phyloP scores from a whole-genome alignment of 2,329 filamentous ascomycete species.

The Clonostachys rosea region DNA sequence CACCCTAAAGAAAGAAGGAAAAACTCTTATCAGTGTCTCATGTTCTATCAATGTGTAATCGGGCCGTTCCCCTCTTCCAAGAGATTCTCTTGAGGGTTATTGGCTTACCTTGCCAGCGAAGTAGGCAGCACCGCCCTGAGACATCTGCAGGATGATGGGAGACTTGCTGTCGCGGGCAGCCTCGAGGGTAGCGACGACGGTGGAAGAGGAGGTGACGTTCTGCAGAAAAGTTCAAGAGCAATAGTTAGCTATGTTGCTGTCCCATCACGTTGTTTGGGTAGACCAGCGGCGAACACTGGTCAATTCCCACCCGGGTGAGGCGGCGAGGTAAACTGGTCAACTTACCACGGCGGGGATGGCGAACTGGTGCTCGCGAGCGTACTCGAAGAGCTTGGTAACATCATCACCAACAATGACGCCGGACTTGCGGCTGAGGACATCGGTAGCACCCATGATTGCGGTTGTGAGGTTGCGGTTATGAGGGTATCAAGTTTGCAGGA shows the following conservation, averaged over 20 bases:
- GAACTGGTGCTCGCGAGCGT: conserved; percentile 82
- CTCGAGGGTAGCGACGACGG: conserved; percentile 77
- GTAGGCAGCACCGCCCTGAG: conserved; percentile 89
- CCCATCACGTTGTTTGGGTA: background rate
- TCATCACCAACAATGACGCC: conserved; percentile 52
- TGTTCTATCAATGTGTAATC: background rate
- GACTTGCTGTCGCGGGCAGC: conserved; percentile 88
- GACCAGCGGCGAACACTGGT: background rate
- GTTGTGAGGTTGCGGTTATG: conserved; percentile 5
- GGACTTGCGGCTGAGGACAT: conserved; percentile 44
- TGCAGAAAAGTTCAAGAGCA: conserved; percentile 7
- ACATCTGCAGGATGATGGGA: conserved; percentile 89
- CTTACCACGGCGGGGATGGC: conserved; percentile 75
- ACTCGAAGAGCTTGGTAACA: conserved; percentile 70
- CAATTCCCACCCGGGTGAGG: background rate
- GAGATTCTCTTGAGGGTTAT: background rate
- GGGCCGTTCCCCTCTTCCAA: no score
- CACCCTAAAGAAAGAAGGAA: conserved; percentile 44
- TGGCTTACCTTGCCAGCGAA: conserved; percentile 76
- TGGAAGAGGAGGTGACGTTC: conserved; percentile 91
- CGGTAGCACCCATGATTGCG: conserved; percentile 28
- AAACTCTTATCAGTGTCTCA: background rate
- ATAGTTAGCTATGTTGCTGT: background rate
- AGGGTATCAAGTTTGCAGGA: background rate
- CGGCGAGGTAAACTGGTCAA: conserved; percentile 24